A percentile compares a stretch with the other conserved stretches of the same genome.
Conservation (phyloP, 192 early-diverging fungal species). For the Allomyces macrogynus region DNA sequence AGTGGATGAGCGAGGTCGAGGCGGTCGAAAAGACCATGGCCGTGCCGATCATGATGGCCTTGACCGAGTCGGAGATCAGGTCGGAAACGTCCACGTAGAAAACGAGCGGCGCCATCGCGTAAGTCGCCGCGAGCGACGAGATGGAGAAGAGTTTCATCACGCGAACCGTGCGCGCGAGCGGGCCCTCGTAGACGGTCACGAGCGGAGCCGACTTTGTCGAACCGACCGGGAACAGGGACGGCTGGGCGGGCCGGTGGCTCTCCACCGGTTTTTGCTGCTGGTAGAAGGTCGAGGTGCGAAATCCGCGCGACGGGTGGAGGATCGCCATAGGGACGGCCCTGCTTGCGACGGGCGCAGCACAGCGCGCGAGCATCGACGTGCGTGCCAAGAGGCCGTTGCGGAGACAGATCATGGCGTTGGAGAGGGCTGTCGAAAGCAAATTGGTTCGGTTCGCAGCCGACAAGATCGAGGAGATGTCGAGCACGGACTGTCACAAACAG, state of each 20-base stretch:
- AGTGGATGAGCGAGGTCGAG: not conserved
- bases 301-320: too few species aligned
- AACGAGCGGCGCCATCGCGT: not conserved
- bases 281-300: not conserved
- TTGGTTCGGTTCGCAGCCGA: too few species aligned
- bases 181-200: not conserved
- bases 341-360: too few species aligned
- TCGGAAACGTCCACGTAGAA: not conserved
- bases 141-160: not conserved
- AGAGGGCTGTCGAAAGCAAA: too few species aligned
- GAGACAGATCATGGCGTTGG: too few species aligned
- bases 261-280: not conserved
- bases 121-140: not conserved
- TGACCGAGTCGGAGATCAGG: not conserved
- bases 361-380: too few species aligned
- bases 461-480: too few species aligned
- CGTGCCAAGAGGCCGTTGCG: too few species aligned
- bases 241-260: not conserved
- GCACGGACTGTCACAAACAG: too few species aligned
- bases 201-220: not conserved
- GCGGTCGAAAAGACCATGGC: not conserved
- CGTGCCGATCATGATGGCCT: not conserved
- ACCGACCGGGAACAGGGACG: not conserved
- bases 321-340: too few species aligned
- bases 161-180: not conserved